Base-by-base conservation (phyloP, 176 grass and related monocot species). In the Puccinellia tenuiflora region DNA sequence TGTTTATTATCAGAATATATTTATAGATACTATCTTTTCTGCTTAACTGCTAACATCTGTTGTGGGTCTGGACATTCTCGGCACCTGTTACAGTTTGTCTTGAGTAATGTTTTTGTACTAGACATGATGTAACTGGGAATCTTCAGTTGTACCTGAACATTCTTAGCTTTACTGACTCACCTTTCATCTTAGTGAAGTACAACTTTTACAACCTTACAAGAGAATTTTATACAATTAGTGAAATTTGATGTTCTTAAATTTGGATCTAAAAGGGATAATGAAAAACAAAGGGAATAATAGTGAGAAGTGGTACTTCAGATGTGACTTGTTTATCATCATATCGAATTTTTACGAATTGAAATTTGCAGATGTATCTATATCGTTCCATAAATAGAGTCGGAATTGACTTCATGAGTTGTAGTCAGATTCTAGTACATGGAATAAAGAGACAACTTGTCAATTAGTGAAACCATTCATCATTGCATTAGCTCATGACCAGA, bases 111-210 rank as follows among this genome's bases (percentile, higher is more conserved):
- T 31, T 62, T 46, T 79, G 25, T 64, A 47, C 42, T 46, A 64
- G 42, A 64, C 28, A 79, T 79, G 26, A 8, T 43, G 17, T 31
- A 3, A 40, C 56, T 30, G 17, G 17, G 24, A 28, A 79, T 62
- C 8, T 60, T 78, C 16, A 43, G 37, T 42, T 37, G 35, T 29
- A 60, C 34, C 35, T 29, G 22, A 78, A 60, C 38, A 78, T 60
- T 73, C 37, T 18, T 26, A 60, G 22, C 24, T 55, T 15, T 60
- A 6, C 9, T 2, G 14, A 42, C 14, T 7, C 35, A 78, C 24
- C 35, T 37, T 61, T 78, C 24, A 61, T 78, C 55, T 78, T 78
- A 78, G 54, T 43, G 43, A 78, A 78, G 76, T 37, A 61, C 15
- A 78, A 42, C 1, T 16, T 60, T 43, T 20, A 61, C 22, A 29